Base-by-base conservation (phyloP, 1,284 basidiomycete species). In the Trametes polyzona region DNA sequence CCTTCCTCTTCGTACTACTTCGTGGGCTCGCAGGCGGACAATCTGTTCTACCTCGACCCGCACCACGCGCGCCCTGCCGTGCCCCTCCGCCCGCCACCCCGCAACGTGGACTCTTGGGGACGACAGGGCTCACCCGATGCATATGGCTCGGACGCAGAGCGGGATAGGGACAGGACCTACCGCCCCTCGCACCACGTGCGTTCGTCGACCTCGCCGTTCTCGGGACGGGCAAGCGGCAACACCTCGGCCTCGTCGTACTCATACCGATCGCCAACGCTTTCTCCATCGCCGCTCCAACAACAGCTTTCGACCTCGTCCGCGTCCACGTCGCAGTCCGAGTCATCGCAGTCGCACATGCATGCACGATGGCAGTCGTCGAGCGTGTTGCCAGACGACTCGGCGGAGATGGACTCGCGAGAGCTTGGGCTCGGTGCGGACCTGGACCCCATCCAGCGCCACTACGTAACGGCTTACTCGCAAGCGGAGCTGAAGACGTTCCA, bases 1-100 rank as follows among this genome's bases (percentile, higher is more conserved):
- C 96, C 96, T 0, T 92, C 92, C 21, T 96, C 94, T 0, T 98
- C 95, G 0, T 98, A 98, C 73, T 99, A 98, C 75, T 99, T 99
- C 72, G 92, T 98, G 48, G 96, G 95, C 12, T 84, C 88, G 0
- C 96, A 98, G 70, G 90, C 87, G 3, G 90, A 95, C 64, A 90
- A 86, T 50, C 79, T 97, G 6, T 96, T 98, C 74, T 99, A 98
- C 70, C 90, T 98, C 47, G 96, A 99, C 72, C 96, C 96, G 0
- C 96, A 98, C 70, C 88, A 96, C 67, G 83, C 94, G 0, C 85
- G 95, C 7, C 85, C 93, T 0, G 82, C 93, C 0, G 78, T 99
- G 10, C 87, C 91, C 0, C 80, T 96, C 7, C 84, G 88, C 12
- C 78, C 83, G 0, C 83, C 87, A 1, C 64, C 70, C 11, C 56